phyloP scores from a whole-genome alignment of 495 filamentous ascomycete species.

The Oidiodendron maius region DNA sequence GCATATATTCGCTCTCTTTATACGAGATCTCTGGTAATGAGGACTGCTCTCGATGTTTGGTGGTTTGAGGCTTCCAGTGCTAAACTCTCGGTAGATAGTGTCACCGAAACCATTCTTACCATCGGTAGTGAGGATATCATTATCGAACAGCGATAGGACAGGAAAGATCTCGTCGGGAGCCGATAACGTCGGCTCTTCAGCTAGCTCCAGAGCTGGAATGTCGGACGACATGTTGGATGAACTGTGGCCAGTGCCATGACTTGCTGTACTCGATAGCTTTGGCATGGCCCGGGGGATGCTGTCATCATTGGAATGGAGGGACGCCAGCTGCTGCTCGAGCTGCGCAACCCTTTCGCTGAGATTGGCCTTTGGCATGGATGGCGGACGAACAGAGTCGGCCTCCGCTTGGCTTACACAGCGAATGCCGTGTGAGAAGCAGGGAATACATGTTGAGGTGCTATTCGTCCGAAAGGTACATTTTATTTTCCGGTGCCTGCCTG shows the following conservation, averaged over 20 bases:
- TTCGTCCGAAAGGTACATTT: not conserved
- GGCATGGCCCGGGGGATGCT: not conserved
- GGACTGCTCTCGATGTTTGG: not conserved
- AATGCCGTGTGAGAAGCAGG: not conserved
- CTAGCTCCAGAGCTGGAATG: not conserved
- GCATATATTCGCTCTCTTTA: conserved; percentile 1
- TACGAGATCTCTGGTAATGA: not conserved
- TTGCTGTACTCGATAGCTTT: not conserved
- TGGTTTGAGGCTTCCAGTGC: not conserved
- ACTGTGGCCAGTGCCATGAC: too few species aligned
- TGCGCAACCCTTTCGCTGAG: conserved; percentile 6
- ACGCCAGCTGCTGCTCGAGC: not conserved
- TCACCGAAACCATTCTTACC: not conserved
- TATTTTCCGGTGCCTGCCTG: conserved; percentile 7
- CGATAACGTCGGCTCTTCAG: not conserved
- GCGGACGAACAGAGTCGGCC: not conserved
- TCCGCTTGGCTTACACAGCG: not conserved
- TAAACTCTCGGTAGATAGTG: conserved; percentile 4
- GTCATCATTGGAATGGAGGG: not conserved
- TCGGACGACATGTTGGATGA: too few species aligned
- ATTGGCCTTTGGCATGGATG: not conserved
- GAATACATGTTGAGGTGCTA: not conserved
- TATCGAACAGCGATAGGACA: conserved; percentile 4
- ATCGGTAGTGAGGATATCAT: conserved; percentile 3
- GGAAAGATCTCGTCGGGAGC: not conserved